phyloP scores from a whole-genome alignment of 1,284 basidiomycete genomes.

The Melampsora occidentalis region DNA sequence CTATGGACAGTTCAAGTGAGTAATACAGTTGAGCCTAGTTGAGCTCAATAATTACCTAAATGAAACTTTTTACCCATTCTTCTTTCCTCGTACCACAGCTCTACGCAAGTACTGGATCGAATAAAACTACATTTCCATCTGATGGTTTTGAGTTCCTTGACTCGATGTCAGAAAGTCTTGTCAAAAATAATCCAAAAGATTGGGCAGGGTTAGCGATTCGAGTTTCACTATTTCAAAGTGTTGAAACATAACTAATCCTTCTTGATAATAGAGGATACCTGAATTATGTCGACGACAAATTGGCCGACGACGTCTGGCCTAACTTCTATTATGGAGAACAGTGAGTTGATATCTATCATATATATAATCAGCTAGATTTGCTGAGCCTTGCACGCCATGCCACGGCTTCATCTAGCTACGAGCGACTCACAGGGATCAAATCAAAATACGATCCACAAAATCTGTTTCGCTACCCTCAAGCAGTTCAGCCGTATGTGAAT shows the following conservation, averaged over 20 bases:
- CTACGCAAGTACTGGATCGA: background rate
- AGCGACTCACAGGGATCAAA: constrained; percentile 18
- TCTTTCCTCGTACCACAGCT: too few species aligned
- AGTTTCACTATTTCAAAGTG: background rate
- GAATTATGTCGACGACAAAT: constrained; percentile 35
- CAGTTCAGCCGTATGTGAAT: too few species aligned
- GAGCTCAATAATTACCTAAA: too few species aligned
- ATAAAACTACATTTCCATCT: constrained; percentile 23
- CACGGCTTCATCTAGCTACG: constrained; percentile 3
- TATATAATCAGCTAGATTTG: too few species aligned
- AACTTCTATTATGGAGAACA: constrained; percentile 16
- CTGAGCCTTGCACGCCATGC: too few species aligned
- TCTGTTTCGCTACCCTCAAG: constrained; percentile 28
- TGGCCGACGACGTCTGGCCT: constrained; percentile 18
- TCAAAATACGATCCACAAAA: constrained; percentile 28
- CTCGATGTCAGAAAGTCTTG: constrained; percentile 15
- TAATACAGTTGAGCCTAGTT: too few species aligned
- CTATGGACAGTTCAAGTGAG: too few species aligned
- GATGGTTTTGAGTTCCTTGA: constrained; percentile 21
- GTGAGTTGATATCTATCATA: background rate
- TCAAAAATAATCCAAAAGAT: constrained; percentile 17
- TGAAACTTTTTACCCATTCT: too few species aligned
- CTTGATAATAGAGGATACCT: constrained; percentile 25
- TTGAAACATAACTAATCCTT: too few species aligned
- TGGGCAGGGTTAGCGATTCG: constrained; percentile 5